phyloP scores from a whole-genome alignment of 78 protist genomes.

The Pelomyxa schiedti region DNA sequence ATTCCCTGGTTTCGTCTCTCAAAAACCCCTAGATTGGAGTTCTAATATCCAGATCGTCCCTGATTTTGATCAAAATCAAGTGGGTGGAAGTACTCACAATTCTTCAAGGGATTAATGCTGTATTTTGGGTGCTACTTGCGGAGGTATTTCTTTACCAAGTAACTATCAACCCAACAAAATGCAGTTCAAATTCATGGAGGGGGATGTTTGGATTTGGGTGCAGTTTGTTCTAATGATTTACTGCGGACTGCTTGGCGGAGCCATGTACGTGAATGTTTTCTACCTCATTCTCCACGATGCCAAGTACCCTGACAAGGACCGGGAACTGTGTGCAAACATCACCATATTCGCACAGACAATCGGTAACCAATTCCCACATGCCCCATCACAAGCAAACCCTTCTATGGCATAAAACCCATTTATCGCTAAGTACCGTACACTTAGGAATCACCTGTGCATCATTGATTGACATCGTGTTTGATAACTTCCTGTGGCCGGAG shows the following conservation, averaged over 20 bases:
- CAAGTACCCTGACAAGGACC: conserved; percentile 46
- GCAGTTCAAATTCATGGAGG: not conserved
- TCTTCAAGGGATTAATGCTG: conserved; percentile 55
- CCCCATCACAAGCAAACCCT: too few relatives aligned
- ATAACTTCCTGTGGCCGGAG: too few relatives aligned
- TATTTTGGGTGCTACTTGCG: conserved; percentile 58
- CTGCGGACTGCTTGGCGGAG: conserved; percentile 78
- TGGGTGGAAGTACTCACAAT: conserved; percentile 53
- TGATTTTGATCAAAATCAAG: conserved; percentile 33
- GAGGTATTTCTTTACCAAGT: not conserved
- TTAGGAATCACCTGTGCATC: too few relatives aligned
- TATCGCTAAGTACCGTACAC: too few relatives aligned
- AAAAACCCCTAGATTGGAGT: conserved; percentile 38
- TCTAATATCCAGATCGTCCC: conserved; percentile 51
- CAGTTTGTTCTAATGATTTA: conserved; percentile 43
- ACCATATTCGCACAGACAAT: conserved; percentile 42
- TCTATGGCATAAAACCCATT: too few relatives aligned
- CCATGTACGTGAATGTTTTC: conserved; percentile 58
- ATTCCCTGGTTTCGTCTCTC: not conserved
- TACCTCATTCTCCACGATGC: conserved; percentile 28
- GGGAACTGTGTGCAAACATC: conserved; percentile 49
- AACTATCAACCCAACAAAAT: not conserved
- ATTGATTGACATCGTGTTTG: too few relatives aligned
- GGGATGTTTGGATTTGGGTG: conserved; percentile 26
- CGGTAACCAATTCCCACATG: too few relatives aligned